Conservation (phyloP, 225 moss, liverwort and hornwort species). For the Neckera pumila region DNA sequence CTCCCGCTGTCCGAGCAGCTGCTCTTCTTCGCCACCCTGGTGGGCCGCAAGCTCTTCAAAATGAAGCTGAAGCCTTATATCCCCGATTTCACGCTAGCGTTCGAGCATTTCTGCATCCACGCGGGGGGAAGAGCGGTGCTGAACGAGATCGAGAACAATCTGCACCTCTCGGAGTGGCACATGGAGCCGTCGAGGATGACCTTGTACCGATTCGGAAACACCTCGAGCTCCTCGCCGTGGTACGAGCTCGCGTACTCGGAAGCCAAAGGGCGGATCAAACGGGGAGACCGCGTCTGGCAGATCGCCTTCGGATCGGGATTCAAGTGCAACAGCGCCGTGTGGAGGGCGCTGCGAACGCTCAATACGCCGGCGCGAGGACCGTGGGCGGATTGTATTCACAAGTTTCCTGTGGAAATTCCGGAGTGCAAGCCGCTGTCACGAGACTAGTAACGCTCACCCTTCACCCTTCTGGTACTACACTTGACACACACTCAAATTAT, state of each 20-base stretch:
- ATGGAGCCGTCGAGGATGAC: slow-evolving; percentile 92
- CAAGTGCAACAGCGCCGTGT: slow-evolving; percentile 83
- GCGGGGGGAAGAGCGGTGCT: slow-evolving; percentile 60
- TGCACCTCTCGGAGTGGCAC: slow-evolving; percentile 63
- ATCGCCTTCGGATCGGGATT: slow-evolving; percentile 78
- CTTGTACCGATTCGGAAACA: slow-evolving; percentile 72
- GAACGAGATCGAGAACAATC: slow-evolving; percentile 59
- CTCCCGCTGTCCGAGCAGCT: slow-evolving; percentile 77
- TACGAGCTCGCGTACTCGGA: slow-evolving; percentile 70
- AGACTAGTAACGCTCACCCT: background rate
- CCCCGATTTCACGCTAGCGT: slow-evolving; percentile 79
- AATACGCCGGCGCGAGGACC: slow-evolving; percentile 22
- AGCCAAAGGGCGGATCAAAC: slow-evolving; percentile 47
- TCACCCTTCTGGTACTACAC: background rate
- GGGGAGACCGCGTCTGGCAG: slow-evolving; percentile 75
- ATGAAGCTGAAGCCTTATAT: slow-evolving; percentile 77
- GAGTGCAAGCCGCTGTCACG: background rate
- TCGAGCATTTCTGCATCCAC: slow-evolving; percentile 82
- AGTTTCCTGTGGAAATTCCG: slow-evolving; percentile 42
- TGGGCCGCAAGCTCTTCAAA: slow-evolving; percentile 51
- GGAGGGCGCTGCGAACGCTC: slow-evolving; percentile 53
- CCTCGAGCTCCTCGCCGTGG: slow-evolving; percentile 75
- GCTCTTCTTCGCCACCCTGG: slow-evolving; percentile 61
- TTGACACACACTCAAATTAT: background rate
- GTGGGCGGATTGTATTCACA: slow-evolving; percentile 58